Conservation (phyloP, 2,329 filamentous ascomycete species). For the Aurifilum marmelostoma region DNA sequence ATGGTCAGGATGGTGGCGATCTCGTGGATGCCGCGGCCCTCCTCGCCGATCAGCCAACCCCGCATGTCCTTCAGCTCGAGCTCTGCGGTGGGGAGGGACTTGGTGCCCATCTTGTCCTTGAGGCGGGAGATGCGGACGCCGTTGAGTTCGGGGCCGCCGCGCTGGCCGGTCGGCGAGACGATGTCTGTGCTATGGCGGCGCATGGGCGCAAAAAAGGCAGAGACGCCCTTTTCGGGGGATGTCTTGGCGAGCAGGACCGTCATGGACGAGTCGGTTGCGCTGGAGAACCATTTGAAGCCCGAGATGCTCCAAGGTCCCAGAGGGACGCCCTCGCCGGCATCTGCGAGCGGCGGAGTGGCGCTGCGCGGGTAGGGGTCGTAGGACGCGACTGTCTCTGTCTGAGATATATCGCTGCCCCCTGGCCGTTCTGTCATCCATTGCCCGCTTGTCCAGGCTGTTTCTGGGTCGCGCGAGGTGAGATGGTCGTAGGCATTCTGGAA, state of each 20-base stretch:
- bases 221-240: slow-evolving; percentile 51
- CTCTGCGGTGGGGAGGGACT: slow-evolving; percentile 72
- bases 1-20: slow-evolving; percentile 72
- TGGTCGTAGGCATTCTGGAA: slow-evolving; percentile 57
- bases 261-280: slow-evolving; percentile 67
- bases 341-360: slow-evolving; percentile 34
- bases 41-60: slow-evolving; percentile 66
- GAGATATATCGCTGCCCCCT: slow-evolving; percentile 70
- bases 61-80: slow-evolving; percentile 67
- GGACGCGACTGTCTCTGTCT: slow-evolving; percentile 65
- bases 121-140: slow-evolving; percentile 70
- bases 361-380: slow-evolving; percentile 33
- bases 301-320: slow-evolving; percentile 63
- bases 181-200: slow-evolving; percentile 44
- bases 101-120: slow-evolving; percentile 74
- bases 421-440: slow-evolving; percentile 79
- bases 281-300: slow-evolving; percentile 75
- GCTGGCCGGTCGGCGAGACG: slow-evolving; percentile 26
- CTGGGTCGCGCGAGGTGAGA: slow-evolving; percentile 56
- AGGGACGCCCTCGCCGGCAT: slow-evolving; percentile 37
- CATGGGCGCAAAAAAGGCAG: slow-evolving; percentile 68
- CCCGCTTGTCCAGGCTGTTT: slow-evolving; percentile 67
- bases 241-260: slow-evolving; percentile 67
- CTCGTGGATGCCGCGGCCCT: slow-evolving; percentile 69
- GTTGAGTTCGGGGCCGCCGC: slow-evolving; percentile 56